Evolutionary conservation across 257 asterid species (phyloP).

Genomic region (Thymus quinquecostatus): DNA sequence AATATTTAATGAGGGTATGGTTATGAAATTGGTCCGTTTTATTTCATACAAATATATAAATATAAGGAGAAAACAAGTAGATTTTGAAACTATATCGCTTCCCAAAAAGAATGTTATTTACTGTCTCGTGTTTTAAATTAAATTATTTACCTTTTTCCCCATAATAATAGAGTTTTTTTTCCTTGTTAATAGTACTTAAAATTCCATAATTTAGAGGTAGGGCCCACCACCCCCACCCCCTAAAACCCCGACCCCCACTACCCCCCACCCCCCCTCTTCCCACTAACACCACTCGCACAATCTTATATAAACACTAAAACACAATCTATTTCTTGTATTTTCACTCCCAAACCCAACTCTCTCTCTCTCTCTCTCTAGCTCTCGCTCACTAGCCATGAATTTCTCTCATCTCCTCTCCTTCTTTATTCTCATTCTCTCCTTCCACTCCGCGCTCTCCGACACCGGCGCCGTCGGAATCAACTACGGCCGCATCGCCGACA

Average conservation of each 20-base stretch:
- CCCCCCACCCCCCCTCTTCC: slow-evolving; percentile 4
- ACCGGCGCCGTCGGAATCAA: slow-evolving; percentile 66
- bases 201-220: background rate
- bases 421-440: background rate
- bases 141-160: no score
- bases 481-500: slow-evolving; percentile 88
- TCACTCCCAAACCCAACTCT: no score
- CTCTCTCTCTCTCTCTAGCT: background rate
- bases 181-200: no score
- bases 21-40: no score
- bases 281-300: slow-evolving; percentile 36
- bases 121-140: no score
- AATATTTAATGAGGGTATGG: no score
- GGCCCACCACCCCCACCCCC: background rate
- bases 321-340: background rate
- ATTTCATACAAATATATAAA: no score
- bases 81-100: no score
- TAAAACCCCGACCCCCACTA: background rate
- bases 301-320: slow-evolving; percentile 21
- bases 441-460: slow-evolving; percentile 28
- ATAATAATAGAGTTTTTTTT: no score
- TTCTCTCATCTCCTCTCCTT: background rate
- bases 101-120: background rate
- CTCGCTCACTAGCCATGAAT: slow-evolving; percentile 18
- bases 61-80: no score